A percentile compares a stretch with the other conserved stretches of the same genome.
Evolutionary conservation across 2,329 filamentous ascomycete species (phyloP).

Genomic region (Daldinia eschscholtzii): DNA sequence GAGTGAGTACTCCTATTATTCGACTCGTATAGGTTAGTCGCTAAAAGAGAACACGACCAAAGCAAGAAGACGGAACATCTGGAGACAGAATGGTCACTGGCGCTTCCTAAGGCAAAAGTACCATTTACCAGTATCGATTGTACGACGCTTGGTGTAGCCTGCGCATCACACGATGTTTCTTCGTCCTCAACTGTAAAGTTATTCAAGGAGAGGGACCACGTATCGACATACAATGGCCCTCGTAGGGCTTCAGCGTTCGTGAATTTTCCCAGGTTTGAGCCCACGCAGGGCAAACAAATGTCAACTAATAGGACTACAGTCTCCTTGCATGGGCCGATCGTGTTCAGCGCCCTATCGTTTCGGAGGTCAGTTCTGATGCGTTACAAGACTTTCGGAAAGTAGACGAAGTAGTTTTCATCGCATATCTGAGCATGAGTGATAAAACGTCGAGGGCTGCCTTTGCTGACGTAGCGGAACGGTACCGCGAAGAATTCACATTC

Average conservation of each 20-base stretch:
- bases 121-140: constrained; percentile 45
- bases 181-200: constrained; percentile 38
- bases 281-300: not conserved
- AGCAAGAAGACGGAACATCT: constrained; percentile 42
- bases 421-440: constrained; percentile 46
- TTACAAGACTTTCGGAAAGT: constrained; percentile 48
- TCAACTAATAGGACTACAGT: constrained; percentile 28
- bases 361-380: constrained; percentile 39
- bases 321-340: constrained; percentile 47
- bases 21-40: not conserved
- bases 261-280: not conserved
- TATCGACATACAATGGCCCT: constrained; percentile 43
- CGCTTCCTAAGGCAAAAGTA: constrained; percentile 26
- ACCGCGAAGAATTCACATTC: constrained; percentile 55
- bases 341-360: constrained; percentile 47
- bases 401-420: constrained; percentile 54
- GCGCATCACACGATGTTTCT: constrained; percentile 31
- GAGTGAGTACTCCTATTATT: constrained; percentile 20
- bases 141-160: constrained; percentile 20
- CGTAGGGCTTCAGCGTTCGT: constrained; percentile 46
- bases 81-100: constrained; percentile 43
- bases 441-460: constrained; percentile 42
- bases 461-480: constrained; percentile 46
- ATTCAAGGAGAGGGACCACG: constrained; percentile 27
- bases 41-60: constrained; percentile 17